These are phyloP conservation scores for Chaetothyriales sp. DNA, from an alignment of 2,329 filamentous ascomycete genomes.

Conservation along the genomic window DNA sequence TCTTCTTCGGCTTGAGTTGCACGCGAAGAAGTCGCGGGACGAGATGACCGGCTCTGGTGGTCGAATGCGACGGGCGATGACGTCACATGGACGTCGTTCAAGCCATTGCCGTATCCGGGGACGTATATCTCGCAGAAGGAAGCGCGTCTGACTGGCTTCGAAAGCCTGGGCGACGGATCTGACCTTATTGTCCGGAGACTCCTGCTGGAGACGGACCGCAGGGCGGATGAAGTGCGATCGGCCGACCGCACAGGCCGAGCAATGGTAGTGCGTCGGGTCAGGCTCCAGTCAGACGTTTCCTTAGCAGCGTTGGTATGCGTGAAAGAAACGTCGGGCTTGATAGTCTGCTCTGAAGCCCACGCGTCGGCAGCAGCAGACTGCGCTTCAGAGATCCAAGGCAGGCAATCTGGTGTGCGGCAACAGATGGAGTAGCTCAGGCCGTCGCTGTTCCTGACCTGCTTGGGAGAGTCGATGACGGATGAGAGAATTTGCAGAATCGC, in stretches of 20 bases:
- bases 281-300: background rate
- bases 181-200: conserved; percentile 4
- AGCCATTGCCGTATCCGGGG: conserved; percentile 18
- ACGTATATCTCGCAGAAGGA: conserved; percentile 17
- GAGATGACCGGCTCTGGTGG: conserved; percentile 3
- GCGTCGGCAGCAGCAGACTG: background rate
- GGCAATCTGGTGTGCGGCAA: conserved; percentile 25
- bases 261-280: background rate
- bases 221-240: background rate
- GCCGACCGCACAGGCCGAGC: background rate
- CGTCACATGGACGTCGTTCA: conserved; percentile 11
- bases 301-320: conserved; percentile 3
- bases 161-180: background rate
- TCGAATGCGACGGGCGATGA: conserved; percentile 3
- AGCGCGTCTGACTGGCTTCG: conserved; percentile 8
- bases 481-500: conserved; percentile 58
- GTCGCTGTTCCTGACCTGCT: conserved; percentile 45
- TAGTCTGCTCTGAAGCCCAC: background rate
- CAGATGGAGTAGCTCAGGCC: conserved; percentile 48
- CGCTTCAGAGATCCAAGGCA: background rate
- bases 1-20: conserved; percentile 1
- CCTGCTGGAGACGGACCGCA: conserved; percentile 9
- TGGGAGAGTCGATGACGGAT: conserved; percentile 47
- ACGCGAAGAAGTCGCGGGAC: conserved; percentile 4
- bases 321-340: conserved; percentile 4